Conservation (phyloP, 306 rosid species). For the Luffa acutangula region DNA sequence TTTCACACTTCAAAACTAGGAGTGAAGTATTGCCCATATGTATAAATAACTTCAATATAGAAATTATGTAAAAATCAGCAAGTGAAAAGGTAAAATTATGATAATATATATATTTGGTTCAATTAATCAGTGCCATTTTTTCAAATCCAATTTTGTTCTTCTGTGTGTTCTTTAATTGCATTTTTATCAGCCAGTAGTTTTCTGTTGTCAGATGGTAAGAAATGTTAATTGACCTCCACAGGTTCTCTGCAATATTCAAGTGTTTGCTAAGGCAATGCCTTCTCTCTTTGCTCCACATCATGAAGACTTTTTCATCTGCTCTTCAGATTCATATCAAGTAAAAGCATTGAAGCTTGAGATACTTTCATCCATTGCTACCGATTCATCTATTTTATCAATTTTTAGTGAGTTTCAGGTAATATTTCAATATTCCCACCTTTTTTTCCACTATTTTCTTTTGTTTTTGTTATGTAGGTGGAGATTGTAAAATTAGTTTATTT, state of each 20-base stretch:
- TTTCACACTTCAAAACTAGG: neutral
- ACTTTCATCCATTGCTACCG: conserved; percentile 59
- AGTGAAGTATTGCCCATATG: neutral
- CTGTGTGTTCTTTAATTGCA: neutral
- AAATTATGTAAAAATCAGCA: neutral
- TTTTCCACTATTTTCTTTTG: neutral
- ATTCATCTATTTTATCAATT: conserved; percentile 48
- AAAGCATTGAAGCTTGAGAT: conserved; percentile 84
- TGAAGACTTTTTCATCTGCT: conserved; percentile 69
- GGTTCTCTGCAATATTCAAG: conserved; percentile 90
- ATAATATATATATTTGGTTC: neutral
- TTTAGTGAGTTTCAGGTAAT: conserved; percentile 86
- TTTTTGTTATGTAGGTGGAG: neutral
- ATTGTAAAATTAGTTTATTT: neutral
- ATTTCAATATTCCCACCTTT: neutral
- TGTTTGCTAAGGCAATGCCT: conserved; percentile 90
- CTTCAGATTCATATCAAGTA: conserved; percentile 80
- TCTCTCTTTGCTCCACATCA: conserved; percentile 67
- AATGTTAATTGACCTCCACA: conserved; percentile 30
- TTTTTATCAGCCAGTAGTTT: neutral
- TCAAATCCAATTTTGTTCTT: neutral
- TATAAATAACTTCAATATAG: neutral
- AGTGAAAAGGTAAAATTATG: neutral
- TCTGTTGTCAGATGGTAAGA: conserved; percentile 5
- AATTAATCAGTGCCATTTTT: neutral